These are phyloP conservation scores for Glycyrrhiza uralensis DNA, from an alignment of 306 rosid genomes.

Conservation along the genomic window DNA sequence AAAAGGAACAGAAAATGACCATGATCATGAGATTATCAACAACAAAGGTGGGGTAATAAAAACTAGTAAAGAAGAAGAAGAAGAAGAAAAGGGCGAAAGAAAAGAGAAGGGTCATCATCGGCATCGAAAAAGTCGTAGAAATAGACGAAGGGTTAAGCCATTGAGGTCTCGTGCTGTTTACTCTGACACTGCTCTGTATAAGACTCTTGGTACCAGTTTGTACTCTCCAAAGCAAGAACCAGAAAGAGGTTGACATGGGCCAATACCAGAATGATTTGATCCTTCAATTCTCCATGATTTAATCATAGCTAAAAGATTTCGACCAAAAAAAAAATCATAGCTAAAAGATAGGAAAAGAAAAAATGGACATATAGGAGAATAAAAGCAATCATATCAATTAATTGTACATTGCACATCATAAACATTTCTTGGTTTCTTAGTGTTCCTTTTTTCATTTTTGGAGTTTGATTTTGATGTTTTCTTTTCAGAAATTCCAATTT, in stretches of 20 bases:
- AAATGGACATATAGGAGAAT: not conserved
- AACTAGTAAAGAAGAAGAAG: slow-evolving; percentile 5
- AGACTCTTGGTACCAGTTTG: slow-evolving; percentile 47
- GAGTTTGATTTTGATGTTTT: not conserved
- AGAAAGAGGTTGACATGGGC: not conserved
- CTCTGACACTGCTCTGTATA: slow-evolving; percentile 73
- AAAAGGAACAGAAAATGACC: slow-evolving; percentile 8
- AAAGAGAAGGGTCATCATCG: slow-evolving; percentile 25
- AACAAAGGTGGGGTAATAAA: slow-evolving; percentile 13
- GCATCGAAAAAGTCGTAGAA: slow-evolving; percentile 40
- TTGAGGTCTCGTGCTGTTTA: slow-evolving; percentile 48
- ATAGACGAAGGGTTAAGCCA: slow-evolving; percentile 34
- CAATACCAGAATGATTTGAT: not conserved
- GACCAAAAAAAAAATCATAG: no score
- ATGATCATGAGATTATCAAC: not conserved
- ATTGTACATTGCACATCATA: slow-evolving; percentile 23
- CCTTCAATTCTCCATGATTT: not conserved
- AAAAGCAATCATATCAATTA: not conserved
- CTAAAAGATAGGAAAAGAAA: not conserved
- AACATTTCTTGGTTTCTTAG: not conserved
- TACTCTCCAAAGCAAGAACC: slow-evolving; percentile 43
- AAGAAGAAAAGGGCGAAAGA: slow-evolving; percentile 1
- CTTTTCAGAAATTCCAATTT: not conserved
- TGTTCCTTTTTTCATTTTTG: not conserved
- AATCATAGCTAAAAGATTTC: not conserved